Conservation (phyloP, 495 filamentous ascomycete species). For the Penicillium salamii region DNA sequence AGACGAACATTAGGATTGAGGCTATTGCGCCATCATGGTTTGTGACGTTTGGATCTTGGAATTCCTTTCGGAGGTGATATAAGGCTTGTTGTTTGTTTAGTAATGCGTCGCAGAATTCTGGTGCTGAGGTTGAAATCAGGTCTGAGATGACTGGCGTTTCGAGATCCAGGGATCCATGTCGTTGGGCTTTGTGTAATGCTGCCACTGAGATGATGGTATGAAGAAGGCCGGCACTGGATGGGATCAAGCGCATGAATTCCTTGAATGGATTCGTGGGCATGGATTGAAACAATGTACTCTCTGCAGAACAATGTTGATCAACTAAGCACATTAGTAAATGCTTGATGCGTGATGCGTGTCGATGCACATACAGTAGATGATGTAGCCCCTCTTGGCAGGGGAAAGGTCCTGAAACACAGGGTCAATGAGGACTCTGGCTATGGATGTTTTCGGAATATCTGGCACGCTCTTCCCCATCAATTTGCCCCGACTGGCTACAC, state of each 20-base stretch:
- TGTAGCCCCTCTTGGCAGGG: constrained; percentile 7
- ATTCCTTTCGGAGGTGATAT: constrained; percentile 5
- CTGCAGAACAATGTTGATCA: constrained; percentile 15
- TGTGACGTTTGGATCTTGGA: neutral
- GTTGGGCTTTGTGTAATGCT: constrained; percentile 15
- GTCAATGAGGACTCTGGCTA: constrained; percentile 11
- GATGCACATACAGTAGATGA: constrained; percentile 14
- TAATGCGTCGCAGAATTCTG: constrained; percentile 8
- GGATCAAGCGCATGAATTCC: constrained; percentile 21
- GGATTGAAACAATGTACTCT: constrained; percentile 12
- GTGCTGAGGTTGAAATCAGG: neutral
- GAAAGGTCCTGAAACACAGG: constrained; percentile 14
- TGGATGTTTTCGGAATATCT: neutral
- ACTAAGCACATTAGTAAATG: neutral
- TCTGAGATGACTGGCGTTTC: neutral
- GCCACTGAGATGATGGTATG: constrained; percentile 17
- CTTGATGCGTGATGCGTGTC: too few relatives aligned
- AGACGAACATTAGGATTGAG: constrained; percentile 15
- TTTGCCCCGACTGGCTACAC: constrained; percentile 20
- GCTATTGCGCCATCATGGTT: constrained; percentile 17
- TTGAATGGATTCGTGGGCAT: constrained; percentile 13
- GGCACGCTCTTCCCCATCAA: constrained; percentile 17
- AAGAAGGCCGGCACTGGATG: constrained; percentile 12
- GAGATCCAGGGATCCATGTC: neutral
- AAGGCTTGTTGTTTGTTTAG: constrained; percentile 15